Percentiles rank a stretch among this genome's conserved stretches.
Conservation (phyloP, 805 yeast species). For the Starmerella geochares region DNA sequence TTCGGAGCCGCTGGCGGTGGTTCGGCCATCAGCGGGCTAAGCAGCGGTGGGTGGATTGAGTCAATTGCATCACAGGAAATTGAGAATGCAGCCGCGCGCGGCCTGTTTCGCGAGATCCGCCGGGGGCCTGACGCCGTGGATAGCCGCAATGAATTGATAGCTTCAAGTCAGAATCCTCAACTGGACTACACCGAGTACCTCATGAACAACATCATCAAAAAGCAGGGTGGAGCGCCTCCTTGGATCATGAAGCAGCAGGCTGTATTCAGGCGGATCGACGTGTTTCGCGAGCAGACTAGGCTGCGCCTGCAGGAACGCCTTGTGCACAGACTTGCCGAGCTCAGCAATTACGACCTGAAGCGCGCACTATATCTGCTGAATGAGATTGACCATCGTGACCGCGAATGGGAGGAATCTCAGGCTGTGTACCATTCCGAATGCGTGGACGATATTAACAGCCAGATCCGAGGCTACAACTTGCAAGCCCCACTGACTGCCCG, state of each 20-base stretch:
- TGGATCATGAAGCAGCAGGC: constrained; percentile 76
- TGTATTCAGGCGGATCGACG: constrained; percentile 40
- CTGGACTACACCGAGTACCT: constrained; percentile 65
- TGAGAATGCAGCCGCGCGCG: constrained; percentile 61
- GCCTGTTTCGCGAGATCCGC: constrained; percentile 53
- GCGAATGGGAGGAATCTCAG: constrained; percentile 36
- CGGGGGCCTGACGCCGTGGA: constrained; percentile 52
- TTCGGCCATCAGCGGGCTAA: constrained; percentile 16
- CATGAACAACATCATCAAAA: constrained; percentile 58
- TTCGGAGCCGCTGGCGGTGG: background rate
- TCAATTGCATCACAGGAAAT: constrained; percentile 67
- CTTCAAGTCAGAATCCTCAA: constrained; percentile 37
- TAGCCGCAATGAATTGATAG: constrained; percentile 29
- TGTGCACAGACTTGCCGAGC: constrained; percentile 22
- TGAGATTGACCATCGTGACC: constrained; percentile 6
- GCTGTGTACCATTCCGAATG: constrained; percentile 31
- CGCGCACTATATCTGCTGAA: constrained; percentile 3
- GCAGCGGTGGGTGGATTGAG: constrained; percentile 34
- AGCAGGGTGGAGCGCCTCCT: constrained; percentile 75
- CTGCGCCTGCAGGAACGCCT: constrained; percentile 27
- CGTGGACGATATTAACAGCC: constrained; percentile 38
- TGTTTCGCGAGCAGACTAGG: constrained; percentile 37
- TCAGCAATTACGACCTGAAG: constrained; percentile 2
- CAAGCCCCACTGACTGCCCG: constrained; percentile 57
- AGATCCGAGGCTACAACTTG: constrained; percentile 47